Base-by-base conservation (phyloP, 306 rosid species). In the Gastrolobium bilobum region DNA sequence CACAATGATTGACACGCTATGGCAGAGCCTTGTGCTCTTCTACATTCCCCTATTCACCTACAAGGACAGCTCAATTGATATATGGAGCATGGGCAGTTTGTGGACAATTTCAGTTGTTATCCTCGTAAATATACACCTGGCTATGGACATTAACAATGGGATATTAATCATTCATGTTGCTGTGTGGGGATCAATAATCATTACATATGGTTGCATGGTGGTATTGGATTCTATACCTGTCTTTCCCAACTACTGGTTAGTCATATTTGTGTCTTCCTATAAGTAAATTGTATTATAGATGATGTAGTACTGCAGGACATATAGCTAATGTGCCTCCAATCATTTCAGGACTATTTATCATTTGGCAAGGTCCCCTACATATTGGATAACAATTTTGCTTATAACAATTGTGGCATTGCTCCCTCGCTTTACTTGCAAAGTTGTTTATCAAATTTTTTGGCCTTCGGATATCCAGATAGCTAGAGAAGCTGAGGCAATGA, bases 1-100 rank as follows among this genome's bases (percentile, higher is more conserved):
- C 26, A 89, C 89, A 67, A 91, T 93, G 94, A 68, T 87, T 62
- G 98, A 93, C 88, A 93, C 97, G 6, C 48, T 93, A 40, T 93
- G 97, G 98, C 98, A 93, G 90, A 93, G 98, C 83, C 91, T 93
- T 58, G 97, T 84, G 75, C 88, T 88, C 52, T 91, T 88, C 84
- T 93, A 86, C 60, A 63, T 89, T 54, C 98, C 98, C 50, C 6
- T 89, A 58, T 87, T 85, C 79, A 81, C 88, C 67, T 93, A 88
- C 75, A 80, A 80, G 87, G 91, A 87, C 67, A 88, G 97, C 85
- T 40, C 94, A 56, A 83, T 93, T 14, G 98, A 93, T 80, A 83
- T 90, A 54, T 93, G 94, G 93, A 91, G 98, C 88, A 84, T 93
- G 84, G 98, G 98, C 62, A 90, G 93, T 72, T 74, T 93, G 78